Evolutionary conservation across 2,329 filamentous ascomycete species (phyloP), one percentile per base, ranked within the genome.

Genomic region (Verticillium tricorpus): DNA sequence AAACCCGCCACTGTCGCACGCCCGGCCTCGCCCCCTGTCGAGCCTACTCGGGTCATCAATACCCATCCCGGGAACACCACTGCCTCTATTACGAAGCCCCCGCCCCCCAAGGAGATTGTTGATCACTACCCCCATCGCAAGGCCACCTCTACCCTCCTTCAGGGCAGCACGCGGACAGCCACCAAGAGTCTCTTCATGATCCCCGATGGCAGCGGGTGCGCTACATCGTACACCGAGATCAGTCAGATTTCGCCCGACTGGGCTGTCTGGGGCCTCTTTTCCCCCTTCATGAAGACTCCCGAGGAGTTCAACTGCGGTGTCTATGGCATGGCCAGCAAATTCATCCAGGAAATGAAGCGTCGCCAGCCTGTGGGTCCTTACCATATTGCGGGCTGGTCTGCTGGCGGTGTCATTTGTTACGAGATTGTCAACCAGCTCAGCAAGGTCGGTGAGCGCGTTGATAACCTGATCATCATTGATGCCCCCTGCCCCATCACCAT

Each of bases 341-440:
- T 67, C 50, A 68, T 74, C 54, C 63, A 14, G 62, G 70, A 92
- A 74, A 89, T 92, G 74, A 88, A 86, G 73, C 84, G 86, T 5
- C 87, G 89, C 58, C 89, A 92, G 73, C 86, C 89, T 3, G 69
- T 78, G 25, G 90, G 90, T 0, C 87, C 88, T 0, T 91, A 91
- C 73, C 81, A 82, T 58, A 74, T 92, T 1, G 84, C 86, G 17
- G 90, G 90, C 28, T 93, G 89, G 90, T 90, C 86, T n/a, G 89
- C 89, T 1, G 90, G 90, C 31, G 89, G 90, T 39, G 88, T 91
- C 57, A 87, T 88, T 63, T 88, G 89, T 52, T 91, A 85, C 68
- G 86, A 90, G 67, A 86, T 87, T 11, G 82, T 86, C 17, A 82
- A 82, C 60, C 84, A 88, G 65, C 79, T 91, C 17, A 80, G 80